Conservation (phyloP, 2,329 filamentous ascomycete species). For the Endothia cerciana region DNA sequence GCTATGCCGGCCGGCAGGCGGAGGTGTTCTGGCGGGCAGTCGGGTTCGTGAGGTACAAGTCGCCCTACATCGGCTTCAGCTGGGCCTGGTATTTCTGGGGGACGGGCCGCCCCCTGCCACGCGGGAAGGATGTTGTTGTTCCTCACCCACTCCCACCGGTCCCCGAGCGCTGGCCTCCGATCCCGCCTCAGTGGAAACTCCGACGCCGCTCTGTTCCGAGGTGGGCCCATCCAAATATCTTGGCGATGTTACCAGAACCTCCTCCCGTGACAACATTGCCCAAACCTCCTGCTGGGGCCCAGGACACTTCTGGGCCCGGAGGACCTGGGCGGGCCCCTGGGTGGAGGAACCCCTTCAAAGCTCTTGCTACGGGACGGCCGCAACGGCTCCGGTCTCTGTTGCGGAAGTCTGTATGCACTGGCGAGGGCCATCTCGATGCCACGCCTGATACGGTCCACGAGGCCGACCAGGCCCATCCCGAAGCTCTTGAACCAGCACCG, state of each 20-base stretch:
- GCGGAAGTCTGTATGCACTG: no score
- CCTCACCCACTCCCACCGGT: neutral
- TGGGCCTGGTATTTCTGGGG: conserved; percentile 15
- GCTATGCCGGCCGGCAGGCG: neutral
- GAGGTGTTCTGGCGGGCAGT: conserved; percentile 1
- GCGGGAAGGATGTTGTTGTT: neutral
- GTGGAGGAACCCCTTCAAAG: no score
- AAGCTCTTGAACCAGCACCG: no score
- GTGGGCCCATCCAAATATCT: no score
- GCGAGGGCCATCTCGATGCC: no score
- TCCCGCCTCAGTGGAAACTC: neutral
- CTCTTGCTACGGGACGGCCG: no score
- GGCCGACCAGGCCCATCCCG: no score
- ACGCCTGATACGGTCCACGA: no score
- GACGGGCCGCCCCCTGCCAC: neutral
- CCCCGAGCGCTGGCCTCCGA: neutral
- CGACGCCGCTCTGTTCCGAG: neutral
- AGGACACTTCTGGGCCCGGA: no score
- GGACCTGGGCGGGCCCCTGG: no score
- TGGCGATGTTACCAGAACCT: neutral
- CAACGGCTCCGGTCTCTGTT: no score
- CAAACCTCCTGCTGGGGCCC: no score
- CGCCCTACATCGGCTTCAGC: neutral
- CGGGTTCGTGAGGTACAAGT: neutral
- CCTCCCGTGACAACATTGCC: neutral